These are phyloP conservation scores for Polysphondylium violaceum DNA, from an alignment of 78 protist genomes.

Conservation along the genomic window DNA sequence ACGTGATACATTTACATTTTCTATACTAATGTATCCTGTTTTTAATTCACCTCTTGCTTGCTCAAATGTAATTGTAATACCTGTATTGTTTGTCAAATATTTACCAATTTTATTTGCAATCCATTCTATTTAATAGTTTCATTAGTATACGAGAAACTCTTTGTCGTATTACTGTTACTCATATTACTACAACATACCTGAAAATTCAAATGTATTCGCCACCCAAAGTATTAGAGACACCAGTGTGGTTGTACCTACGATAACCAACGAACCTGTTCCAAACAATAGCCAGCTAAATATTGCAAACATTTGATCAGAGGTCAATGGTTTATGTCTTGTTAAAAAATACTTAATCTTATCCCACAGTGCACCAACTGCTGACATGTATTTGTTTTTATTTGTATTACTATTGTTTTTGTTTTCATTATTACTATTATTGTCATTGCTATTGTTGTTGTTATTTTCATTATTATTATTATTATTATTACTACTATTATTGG, in stretches of 20 bases:
- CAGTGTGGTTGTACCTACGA: constrained; percentile 58
- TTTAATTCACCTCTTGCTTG: constrained; percentile 57
- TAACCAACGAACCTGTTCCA: constrained; percentile 67
- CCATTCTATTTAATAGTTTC: constrained; percentile 31
- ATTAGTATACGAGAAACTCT: too few species aligned
- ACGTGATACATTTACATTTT: constrained; percentile 68
- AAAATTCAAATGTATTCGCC: constrained; percentile 70
- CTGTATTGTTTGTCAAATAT: constrained; percentile 71
- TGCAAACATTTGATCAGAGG: constrained; percentile 65
- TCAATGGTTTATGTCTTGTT: constrained; percentile 73
- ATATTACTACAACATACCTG: constrained; percentile 37
- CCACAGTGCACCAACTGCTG: not conserved
- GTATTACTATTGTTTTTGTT: not conserved
- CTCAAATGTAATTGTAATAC: constrained; percentile 69
- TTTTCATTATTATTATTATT: not conserved
- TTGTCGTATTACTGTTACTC: too few species aligned
- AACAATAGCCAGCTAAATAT: constrained; percentile 56
- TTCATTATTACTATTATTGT: not conserved
- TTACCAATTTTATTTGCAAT: constrained; percentile 61
- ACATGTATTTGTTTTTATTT: not conserved
- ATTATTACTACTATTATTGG: not conserved
- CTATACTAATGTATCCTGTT: constrained; percentile 61
- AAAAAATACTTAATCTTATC: constrained; percentile 41
- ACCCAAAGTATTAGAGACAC: constrained; percentile 56
- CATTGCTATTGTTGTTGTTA: not conserved